phyloP scores from a whole-genome alignment of 1,139 yeast genomes.

The Pneumocystis oryctolagi region DNA sequence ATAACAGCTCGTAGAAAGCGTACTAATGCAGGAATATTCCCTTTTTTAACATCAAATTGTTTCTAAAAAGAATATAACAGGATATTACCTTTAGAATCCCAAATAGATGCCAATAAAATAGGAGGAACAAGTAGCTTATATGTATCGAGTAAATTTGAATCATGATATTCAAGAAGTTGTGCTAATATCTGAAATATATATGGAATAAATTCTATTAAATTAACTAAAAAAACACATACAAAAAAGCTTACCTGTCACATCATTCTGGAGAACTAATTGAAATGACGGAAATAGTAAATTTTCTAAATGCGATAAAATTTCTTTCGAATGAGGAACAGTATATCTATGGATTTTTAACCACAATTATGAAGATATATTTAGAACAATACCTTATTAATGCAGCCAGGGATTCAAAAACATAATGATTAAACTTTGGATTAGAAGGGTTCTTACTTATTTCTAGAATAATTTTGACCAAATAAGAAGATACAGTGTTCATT shows the following conservation, averaged over 20 bases:
- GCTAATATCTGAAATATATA: conserved; percentile 82
- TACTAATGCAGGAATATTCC: conserved; percentile 78
- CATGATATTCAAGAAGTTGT: conserved; percentile 52
- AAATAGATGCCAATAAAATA: conserved; percentile 67
- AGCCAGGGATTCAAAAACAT: conserved; percentile 75
- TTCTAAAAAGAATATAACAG: background rate
- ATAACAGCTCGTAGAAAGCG: conserved; percentile 63
- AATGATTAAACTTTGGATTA: conserved; percentile 86
- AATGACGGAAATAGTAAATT: conserved; percentile 51
- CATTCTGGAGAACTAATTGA: conserved; percentile 55
- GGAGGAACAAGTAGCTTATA: conserved; percentile 63
- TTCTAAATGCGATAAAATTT: conserved; percentile 27
- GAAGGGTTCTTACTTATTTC: conserved; percentile 80
- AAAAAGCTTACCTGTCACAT: conserved; percentile 38
- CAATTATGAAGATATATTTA: conserved; percentile 1
- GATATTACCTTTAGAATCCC: conserved; percentile 66
- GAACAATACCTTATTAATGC: conserved; percentile 44
- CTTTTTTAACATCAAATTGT: background rate
- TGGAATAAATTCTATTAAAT: conserved; percentile 60
- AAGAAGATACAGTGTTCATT: conserved; percentile 24
- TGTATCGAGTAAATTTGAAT: conserved; percentile 42
- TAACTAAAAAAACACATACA: background rate
- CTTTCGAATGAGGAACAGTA: conserved; percentile 12
- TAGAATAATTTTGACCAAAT: conserved; percentile 52
- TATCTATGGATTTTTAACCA: background rate